Evolutionary conservation across 208 protist genomes (phyloP).

Genomic region (Herpetomonas muscarum): DNA sequence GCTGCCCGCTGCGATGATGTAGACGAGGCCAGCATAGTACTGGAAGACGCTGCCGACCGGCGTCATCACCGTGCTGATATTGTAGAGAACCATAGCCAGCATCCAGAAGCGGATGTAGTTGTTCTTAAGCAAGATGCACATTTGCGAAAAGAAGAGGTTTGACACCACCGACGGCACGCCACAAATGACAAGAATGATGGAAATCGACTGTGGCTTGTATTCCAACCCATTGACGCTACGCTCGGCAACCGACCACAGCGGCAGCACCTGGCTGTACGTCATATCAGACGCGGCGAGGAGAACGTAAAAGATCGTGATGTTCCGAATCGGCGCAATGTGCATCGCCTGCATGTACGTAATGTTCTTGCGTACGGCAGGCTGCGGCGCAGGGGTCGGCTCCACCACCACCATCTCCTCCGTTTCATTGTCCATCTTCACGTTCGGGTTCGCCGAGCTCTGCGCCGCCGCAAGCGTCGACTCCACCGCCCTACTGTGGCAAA

Average conservation of each 20-base stretch:
- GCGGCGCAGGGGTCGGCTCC: neutral
- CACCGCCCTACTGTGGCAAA: no score
- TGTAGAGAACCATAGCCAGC: slow-evolving; percentile 8
- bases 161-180: slow-evolving; percentile 30
- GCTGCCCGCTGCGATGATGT: slow-evolving; percentile 16
- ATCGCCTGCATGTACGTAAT: slow-evolving; percentile 39
- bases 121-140: slow-evolving; percentile 16
- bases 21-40: slow-evolving; percentile 22
- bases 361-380: neutral
- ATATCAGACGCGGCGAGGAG: slow-evolving; percentile 30
- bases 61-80: slow-evolving; percentile 7
- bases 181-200: slow-evolving; percentile 23
- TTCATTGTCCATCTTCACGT: neutral
- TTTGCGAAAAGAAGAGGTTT: slow-evolving; percentile 31
- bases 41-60: slow-evolving; percentile 17
- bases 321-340: slow-evolving; percentile 11
- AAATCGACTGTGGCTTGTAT: slow-evolving; percentile 18
- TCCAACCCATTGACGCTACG: slow-evolving; percentile 24
- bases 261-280: slow-evolving; percentile 30
- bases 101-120: slow-evolving; percentile 17
- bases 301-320: slow-evolving; percentile 38
- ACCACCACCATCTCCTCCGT: neutral
- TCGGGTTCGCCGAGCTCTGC: neutral
- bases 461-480: neutral
- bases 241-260: slow-evolving; percentile 36